Conservation (phyloP, 345 rosid species). For the Eucalyptus erythrocorys region DNA sequence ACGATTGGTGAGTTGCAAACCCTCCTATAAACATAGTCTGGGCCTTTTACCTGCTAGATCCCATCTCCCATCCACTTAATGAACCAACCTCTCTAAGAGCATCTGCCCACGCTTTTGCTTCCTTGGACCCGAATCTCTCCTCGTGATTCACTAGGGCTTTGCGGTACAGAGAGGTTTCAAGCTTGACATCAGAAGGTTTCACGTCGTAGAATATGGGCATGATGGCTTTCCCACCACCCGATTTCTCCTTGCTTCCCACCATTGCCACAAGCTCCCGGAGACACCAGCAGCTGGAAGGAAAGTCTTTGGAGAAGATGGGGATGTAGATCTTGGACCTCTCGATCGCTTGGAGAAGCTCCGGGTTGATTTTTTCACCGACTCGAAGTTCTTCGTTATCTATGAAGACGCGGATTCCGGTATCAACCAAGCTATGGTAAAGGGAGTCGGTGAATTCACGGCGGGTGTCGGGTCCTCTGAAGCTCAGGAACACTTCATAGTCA, state of each 20-base stretch:
- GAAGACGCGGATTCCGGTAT: not conserved
- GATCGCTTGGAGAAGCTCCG: fast-evolving
- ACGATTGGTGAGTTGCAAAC: not conserved
- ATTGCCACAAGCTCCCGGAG: not conserved
- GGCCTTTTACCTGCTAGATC: not conserved
- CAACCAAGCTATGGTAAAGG: no score
- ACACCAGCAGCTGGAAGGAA: no score
- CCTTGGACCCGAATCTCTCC: fast-evolving
- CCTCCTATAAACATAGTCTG: not conserved
- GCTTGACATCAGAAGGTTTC: not conserved
- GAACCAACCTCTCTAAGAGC: not conserved
- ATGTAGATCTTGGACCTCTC: not conserved
- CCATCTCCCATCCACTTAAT: fast-evolving
- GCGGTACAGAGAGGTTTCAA: not conserved
- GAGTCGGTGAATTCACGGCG: not conserved
- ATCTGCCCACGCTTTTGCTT: not conserved
- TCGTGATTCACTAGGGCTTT: not conserved
- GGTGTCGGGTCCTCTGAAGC: no score
- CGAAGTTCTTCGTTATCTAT: fast-evolving
- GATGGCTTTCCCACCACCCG: not conserved
- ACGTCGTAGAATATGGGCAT: not conserved
- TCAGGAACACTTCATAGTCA: not conserved
- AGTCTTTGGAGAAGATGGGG: not conserved
- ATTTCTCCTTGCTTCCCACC: not conserved
- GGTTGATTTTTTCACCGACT: fast-evolving